A percentile compares a stretch with the other conserved stretches of the same genome.
Evolutionary conservation across 129 eudicot genomes (phyloP).

Genomic region (Saposhnikovia divaricata): DNA sequence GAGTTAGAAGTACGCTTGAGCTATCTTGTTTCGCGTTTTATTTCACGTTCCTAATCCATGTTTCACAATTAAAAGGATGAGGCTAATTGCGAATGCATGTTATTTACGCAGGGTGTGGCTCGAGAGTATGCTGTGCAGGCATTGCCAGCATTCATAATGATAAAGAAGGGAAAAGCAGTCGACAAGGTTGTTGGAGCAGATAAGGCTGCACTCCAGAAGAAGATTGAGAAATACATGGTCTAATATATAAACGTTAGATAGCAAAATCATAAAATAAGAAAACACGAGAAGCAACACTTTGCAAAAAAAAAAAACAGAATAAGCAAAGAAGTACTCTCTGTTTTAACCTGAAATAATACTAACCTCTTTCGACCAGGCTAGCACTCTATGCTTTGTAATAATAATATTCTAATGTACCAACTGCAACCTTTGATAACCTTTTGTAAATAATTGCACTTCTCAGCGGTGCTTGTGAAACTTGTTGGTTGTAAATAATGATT

Average conservation of each 20-base stretch:
- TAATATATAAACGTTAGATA: background rate
- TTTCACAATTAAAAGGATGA: too few relatives aligned
- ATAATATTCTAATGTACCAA: too few relatives aligned
- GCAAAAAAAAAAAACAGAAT: background rate
- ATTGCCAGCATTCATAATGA: conserved; percentile 65
- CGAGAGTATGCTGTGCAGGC: conserved; percentile 50
- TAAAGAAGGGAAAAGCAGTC: conserved; percentile 36
- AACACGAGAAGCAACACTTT: background rate
- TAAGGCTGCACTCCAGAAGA: conserved; percentile 57
- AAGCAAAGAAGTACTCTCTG: background rate
- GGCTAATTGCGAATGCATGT: background rate
- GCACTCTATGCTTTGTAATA: too few relatives aligned
- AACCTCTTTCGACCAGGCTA: background rate
- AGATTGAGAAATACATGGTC: conserved; percentile 63
- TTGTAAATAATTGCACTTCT: background rate
- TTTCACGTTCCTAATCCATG: too few relatives aligned
- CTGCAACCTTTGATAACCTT: too few relatives aligned
- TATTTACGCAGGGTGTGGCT: conserved; percentile 54
- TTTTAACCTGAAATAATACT: background rate
- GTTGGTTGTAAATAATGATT: background rate
- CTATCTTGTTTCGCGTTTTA: too few relatives aligned
- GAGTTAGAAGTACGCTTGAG: too few relatives aligned
- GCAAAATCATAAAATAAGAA: background rate
- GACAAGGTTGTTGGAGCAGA: conserved; percentile 3
- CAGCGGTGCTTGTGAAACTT: background rate